Conservation (phyloP, 495 filamentous ascomycete genomes). For the Aspergillus indologenus region DNA sequence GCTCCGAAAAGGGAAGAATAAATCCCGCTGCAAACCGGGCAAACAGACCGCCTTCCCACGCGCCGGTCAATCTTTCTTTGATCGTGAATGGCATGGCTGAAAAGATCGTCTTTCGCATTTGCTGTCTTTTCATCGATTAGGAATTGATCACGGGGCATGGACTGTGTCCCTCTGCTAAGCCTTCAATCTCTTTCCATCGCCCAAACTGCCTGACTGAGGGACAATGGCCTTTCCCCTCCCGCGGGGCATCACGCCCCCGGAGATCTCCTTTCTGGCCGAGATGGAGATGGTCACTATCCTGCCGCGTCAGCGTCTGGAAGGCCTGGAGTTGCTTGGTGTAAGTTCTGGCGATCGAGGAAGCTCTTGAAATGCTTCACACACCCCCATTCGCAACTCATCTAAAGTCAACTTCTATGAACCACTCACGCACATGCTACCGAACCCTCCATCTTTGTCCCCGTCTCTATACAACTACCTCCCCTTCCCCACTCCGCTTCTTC, state of each 20-base stretch:
- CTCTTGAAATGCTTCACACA: not conserved
- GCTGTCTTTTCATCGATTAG: not conserved
- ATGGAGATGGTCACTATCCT: constrained; percentile 94
- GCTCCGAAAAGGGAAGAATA: not conserved
- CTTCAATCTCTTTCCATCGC: not conserved
- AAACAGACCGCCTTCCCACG: constrained; percentile 16
- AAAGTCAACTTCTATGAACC: too few species aligned
- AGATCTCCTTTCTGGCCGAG: constrained; percentile 94
- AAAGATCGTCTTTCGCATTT: not conserved
- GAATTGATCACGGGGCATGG: not conserved
- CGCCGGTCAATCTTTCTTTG: not conserved
- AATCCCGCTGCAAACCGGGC: constrained; percentile 30
- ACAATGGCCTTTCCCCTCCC: constrained; percentile 81
- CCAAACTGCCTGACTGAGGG: constrained; percentile 8
- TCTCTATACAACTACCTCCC: too few species aligned
- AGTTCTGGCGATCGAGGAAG: constrained; percentile 31
- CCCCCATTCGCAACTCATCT: not conserved
- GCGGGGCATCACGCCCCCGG: constrained; percentile 78
- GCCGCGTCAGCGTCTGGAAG: constrained; percentile 85
- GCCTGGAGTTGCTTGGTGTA: constrained; percentile 79
- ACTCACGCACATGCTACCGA: too few species aligned
- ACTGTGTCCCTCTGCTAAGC: not conserved
- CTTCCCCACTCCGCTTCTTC: too few species aligned
- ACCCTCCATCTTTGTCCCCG: too few species aligned
- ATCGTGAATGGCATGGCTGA: not conserved